Conservation (phyloP, 768 basidiomycete genomes). For the Amyloporia xantha region DNA sequence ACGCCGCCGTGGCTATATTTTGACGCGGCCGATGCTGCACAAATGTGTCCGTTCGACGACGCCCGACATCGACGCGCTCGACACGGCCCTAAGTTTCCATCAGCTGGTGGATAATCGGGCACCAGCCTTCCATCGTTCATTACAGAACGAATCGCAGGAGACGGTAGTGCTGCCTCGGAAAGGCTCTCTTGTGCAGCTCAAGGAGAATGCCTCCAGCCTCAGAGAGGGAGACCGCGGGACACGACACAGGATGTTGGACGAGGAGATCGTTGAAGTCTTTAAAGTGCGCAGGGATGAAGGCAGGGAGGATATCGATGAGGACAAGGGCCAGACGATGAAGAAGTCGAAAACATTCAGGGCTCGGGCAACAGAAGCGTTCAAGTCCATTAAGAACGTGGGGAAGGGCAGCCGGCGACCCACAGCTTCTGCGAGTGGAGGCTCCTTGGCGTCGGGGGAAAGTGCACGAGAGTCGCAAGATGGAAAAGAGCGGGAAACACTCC, state of each 20-base stretch:
- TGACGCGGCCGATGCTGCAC: conserved; percentile 22
- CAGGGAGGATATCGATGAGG: conserved; percentile 18
- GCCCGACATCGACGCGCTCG: conserved; percentile 26
- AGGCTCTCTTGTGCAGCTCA: conserved; percentile 10
- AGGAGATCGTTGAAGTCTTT: conserved; percentile 30
- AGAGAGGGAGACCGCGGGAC: conserved; percentile 6
- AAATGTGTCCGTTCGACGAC: conserved; percentile 15
- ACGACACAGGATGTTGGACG: conserved; percentile 11
- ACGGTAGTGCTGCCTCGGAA: conserved; percentile 24
- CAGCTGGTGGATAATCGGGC: conserved; percentile 26
- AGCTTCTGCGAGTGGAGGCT: conserved; percentile 2
- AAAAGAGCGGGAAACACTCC: conserved; percentile 7
- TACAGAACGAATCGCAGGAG: conserved; percentile 18
- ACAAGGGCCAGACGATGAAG: conserved; percentile 17
- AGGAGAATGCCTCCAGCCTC: conserved; percentile 1
- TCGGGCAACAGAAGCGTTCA: conserved; percentile 28
- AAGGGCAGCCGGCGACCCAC: conserved; percentile 13
- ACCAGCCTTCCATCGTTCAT: conserved; percentile 23
- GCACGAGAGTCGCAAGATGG: not conserved
- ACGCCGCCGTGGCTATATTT: conserved; percentile 30
- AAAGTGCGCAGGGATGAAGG: conserved; percentile 28
- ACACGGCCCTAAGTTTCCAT: conserved; percentile 21
- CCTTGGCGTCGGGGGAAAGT: conserved; percentile 6
- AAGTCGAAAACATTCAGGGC: conserved; percentile 29
- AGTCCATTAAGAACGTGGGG: conserved; percentile 30